Base-by-base conservation (phyloP, 129 eudicot genomes). In the Escallonia rubra region DNA sequence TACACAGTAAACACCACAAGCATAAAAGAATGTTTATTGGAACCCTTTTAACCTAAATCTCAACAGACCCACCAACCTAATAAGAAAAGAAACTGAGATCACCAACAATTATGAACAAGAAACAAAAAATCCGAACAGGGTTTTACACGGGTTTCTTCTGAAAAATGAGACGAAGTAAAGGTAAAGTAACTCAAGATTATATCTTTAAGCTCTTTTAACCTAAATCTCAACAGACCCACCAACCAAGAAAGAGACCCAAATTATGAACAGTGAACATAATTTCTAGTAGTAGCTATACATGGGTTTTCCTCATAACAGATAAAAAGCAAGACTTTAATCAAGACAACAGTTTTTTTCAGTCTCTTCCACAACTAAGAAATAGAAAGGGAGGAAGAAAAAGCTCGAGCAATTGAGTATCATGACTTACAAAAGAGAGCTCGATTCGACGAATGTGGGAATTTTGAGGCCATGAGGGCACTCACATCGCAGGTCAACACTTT, bases 131-230 rank as follows among this genome's bases (percentile, higher is more conserved):
- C 47, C 41, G 10, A 63, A 42, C 58, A 77, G 78, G 80, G 87
- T 71, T 86, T 79, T 81, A 66, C 81, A 72, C 49, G 79, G 87
- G 82, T 59, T 84, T 66, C 66, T 45, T 72, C 10, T 54, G 14
- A 54, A 53, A 43, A 59, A 73, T 23, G 34, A 23, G 34, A 23
- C 34, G 34, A 23, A 23, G 34, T 23, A 23, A 23, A 23, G 34
- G 34, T 23, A 23, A 23, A 23, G 34, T 23, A 0, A 23, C 1
- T 23, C 34, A 23, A 23, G 34, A 23, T 23, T 23, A 23, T 23
- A 0, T 23, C 34, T 23, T 23, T 23, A 23, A 23, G 34, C 34
- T 23, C 34, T 23, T 23, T 23, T 23, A 23, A 23, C 34, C 34
- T 23, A 23, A 23, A 23, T 23, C 34, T 23, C 34, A 23, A 23